These are phyloP conservation scores for Alternaria sp. DNA, from an alignment of 2,329 filamentous ascomycete genomes.

Conservation along the genomic window DNA sequence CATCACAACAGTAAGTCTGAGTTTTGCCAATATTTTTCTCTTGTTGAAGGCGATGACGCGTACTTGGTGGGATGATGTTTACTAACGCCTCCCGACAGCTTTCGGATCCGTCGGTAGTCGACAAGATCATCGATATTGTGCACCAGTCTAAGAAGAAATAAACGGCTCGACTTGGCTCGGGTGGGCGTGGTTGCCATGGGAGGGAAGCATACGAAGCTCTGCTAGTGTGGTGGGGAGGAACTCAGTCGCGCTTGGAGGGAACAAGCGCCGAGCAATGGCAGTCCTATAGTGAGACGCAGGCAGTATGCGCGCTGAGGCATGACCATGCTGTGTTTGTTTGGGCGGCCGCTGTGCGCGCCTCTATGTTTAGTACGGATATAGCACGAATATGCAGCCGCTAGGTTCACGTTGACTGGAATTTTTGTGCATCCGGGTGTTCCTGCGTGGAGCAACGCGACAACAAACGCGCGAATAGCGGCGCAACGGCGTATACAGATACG, in stretches of 20 bases:
- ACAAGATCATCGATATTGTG: conserved; percentile 85
- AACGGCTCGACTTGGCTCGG: conserved; percentile 17
- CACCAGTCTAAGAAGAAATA: conserved; percentile 63
- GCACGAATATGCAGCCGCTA: not conserved
- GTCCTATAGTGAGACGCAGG: conserved; percentile 11
- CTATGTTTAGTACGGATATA: conserved; percentile 8
- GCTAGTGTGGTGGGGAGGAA: not conserved
- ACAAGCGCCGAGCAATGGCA: conserved; percentile 10
- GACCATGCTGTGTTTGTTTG: conserved; percentile 1
- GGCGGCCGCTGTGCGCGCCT: not conserved
- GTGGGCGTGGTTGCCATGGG: conserved; percentile 5
- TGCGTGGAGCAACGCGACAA: not conserved
- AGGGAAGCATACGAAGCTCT: conserved; percentile 1
- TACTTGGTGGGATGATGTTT: conserved; percentile 24
- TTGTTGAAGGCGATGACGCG: conserved; percentile 36
- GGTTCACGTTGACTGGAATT: not conserved
- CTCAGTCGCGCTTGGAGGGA: not conserved
- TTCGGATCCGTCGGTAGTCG: conserved; percentile 86
- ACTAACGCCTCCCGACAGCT: conserved; percentile 62
- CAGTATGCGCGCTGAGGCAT: conserved; percentile 11
- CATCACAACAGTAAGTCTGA: conserved; percentile 76
- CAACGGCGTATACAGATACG: not conserved
- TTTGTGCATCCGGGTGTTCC: not conserved
- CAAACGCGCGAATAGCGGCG: not conserved
- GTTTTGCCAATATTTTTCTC: conserved; percentile 7